phyloP scores from a whole-genome alignment of 495 filamentous ascomycete genomes.

The Trichocladium antarcticum region DNA sequence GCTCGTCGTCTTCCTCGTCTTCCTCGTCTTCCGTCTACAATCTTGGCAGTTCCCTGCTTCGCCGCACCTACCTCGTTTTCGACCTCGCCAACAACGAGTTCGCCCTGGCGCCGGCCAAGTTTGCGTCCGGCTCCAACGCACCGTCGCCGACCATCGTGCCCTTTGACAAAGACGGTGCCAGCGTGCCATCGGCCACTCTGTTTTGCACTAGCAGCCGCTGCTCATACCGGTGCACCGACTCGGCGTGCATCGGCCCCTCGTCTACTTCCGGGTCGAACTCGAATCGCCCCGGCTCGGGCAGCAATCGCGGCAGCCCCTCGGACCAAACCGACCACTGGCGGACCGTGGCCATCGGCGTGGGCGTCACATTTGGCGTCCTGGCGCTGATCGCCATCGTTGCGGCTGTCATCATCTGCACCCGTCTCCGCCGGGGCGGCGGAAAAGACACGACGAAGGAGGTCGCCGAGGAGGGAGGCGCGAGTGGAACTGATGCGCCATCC shows the following conservation, averaged over 20 bases:
- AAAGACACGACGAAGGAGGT: neutral
- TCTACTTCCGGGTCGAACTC: neutral
- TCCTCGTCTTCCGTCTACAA: constrained; percentile 44
- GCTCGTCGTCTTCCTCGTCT: constrained; percentile 41
- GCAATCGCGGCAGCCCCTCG: neutral
- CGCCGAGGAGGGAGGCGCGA: neutral
- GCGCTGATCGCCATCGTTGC: constrained; percentile 3
- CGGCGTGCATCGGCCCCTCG: neutral
- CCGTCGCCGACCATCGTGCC: constrained; percentile 21
- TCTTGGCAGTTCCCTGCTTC: constrained; percentile 72
- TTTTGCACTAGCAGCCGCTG: constrained; percentile 4
- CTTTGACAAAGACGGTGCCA: constrained; percentile 22
- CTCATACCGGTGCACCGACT: neutral
- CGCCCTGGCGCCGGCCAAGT: constrained; percentile 60
- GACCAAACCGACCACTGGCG: constrained; percentile 1
- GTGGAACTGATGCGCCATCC: too few species aligned
- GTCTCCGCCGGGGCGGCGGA: neutral
- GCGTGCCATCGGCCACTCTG: constrained; percentile 18
- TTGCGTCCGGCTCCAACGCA: constrained; percentile 37
- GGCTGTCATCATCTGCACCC: constrained; percentile 11
- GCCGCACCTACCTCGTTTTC: constrained; percentile 75
- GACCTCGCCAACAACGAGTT: constrained; percentile 69
- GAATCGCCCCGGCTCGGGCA: neutral
- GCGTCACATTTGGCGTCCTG: constrained; percentile 12
- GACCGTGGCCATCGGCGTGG: constrained; percentile 15